Conservation (phyloP, 805 yeast species). For the Wickerhamomyces canadensis region DNA sequence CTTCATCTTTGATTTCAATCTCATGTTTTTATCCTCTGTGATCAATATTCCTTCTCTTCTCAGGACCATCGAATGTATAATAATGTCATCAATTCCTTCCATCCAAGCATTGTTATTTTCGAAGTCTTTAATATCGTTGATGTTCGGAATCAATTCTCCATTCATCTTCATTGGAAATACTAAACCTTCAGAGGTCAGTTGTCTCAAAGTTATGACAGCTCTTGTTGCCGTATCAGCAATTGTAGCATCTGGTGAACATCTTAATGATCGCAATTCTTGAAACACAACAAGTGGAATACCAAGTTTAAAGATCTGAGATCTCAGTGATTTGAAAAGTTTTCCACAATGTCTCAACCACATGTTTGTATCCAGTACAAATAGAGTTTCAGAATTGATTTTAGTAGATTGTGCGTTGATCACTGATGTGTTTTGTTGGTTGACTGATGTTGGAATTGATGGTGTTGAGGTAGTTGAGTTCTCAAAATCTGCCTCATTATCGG, state of each 20-base stretch:
- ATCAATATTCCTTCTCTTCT: slow-evolving; percentile 36
- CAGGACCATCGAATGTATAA: slow-evolving; percentile 18
- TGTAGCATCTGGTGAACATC: slow-evolving; percentile 66
- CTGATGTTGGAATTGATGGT: slow-evolving; percentile 8
- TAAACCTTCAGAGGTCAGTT: slow-evolving; percentile 50
- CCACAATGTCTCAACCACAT: slow-evolving; percentile 83
- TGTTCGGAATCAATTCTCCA: slow-evolving; percentile 60
- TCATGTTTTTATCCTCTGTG: slow-evolving; percentile 72
- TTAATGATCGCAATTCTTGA: slow-evolving; percentile 66
- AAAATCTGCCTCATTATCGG: slow-evolving; percentile 15
- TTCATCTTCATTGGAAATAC: slow-evolving; percentile 61
- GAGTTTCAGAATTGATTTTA: slow-evolving; percentile 28
- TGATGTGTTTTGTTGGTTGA: slow-evolving; percentile 5
- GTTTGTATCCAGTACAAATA: slow-evolving; percentile 67
- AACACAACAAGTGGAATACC: slow-evolving; percentile 72
- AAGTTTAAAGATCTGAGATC: slow-evolving; percentile 51
- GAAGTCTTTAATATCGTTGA: slow-evolving; percentile 69
- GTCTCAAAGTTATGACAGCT: slow-evolving; percentile 69
- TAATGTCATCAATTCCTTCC: slow-evolving; percentile 60
- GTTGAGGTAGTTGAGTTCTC: slow-evolving; percentile 13
- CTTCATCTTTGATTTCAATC: slow-evolving; percentile 55
- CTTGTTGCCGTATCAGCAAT: slow-evolving; percentile 78
- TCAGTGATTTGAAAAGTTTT: slow-evolving; percentile 60
- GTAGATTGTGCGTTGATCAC: not conserved
- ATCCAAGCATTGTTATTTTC: slow-evolving; percentile 72